Conservation (phyloP, 306 rosid species). For the Bauhinia variegata region DNA sequence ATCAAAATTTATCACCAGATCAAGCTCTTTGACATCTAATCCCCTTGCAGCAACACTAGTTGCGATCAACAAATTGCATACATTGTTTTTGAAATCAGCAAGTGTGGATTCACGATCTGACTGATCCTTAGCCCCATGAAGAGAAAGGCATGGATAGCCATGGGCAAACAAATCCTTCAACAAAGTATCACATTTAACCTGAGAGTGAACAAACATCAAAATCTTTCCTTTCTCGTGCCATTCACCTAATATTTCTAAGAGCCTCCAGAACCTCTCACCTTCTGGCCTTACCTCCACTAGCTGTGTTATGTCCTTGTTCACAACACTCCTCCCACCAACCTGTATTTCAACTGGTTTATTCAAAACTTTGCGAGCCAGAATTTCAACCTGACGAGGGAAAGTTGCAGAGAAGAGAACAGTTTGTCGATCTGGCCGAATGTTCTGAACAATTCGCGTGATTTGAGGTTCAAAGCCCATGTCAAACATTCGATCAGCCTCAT, state of each 20-base stretch:
- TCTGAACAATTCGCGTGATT: conserved; percentile 90
- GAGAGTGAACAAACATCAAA: conserved; percentile 89
- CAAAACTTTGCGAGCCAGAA: conserved; percentile 80
- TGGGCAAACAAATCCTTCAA: conserved; percentile 83
- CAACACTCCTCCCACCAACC: conserved; percentile 98
- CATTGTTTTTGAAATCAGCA: conserved; percentile 83
- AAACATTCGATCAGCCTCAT: conserved; percentile 98
- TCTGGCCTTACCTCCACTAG: conserved; percentile 85
- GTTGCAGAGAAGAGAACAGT: conserved; percentile 94
- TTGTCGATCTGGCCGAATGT: conserved; percentile 85
- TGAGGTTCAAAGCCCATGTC: conserved; percentile 99
- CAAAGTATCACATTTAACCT: conserved; percentile 85
- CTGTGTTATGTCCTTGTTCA: conserved; percentile 84
- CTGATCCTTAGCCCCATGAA: conserved; percentile 93
- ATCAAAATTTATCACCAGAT: conserved; percentile 86
- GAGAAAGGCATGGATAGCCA: conserved; percentile 92
- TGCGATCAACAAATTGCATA: conserved; percentile 82
- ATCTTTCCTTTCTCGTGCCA: conserved; percentile 95
- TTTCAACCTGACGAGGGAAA: conserved; percentile 92
- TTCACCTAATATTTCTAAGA: conserved; percentile 84
- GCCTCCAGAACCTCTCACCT: conserved; percentile 79
- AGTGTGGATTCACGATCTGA: conserved; percentile 94
- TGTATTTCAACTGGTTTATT: conserved; percentile 88
- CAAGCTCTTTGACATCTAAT: conserved; percentile 94
- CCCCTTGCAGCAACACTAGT: conserved; percentile 95